Base-by-base conservation (phyloP, 2,329 filamentous ascomycete genomes). In the Pseudocercospora fijiensis region DNA sequence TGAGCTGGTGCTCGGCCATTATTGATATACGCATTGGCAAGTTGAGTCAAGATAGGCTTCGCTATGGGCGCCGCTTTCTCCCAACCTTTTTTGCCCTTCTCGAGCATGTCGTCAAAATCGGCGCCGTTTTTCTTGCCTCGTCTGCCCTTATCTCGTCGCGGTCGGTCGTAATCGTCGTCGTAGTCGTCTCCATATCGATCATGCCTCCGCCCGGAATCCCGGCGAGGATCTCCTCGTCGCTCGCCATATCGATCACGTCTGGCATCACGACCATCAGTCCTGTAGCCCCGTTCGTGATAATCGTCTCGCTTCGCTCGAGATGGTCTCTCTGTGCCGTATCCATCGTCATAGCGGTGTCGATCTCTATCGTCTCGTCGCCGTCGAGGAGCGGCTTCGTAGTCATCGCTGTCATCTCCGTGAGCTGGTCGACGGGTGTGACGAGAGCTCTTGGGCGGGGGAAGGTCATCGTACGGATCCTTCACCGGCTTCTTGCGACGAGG, bases 41-140 rank as follows among this genome's bases (percentile, higher is more conserved):
- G 51, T 37, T 72, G 70, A 13, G 58, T 57, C 37, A 73, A 57
- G 57, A 73, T 57, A 10, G 73, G 73, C 65, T 73, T 75, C 18
- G 73, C 73, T 18, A 75, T 65, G 4, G 73, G 73, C 61, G 67
- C 73, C 11, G 70, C 72, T 24, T 66, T 73, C 51, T 71, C 64
- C 72, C 72, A 75, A 20, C 65, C 65, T 67, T 74, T 73, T 66
- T 75, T 65, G 9, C 73, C 71, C 65, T 70, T 72, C 61, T 72
- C 61, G 47, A 74, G 55, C 59, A 73, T 65, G 13, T 67, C 62
- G 33, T 68, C 65, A 30, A 72, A 61, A 41, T 72, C 69, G 24
- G 62, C 37, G 33, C 57, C 58, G 18, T 66, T 68, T 57, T 68
- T 69, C 18, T 61, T 45, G 26, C 62, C 37, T 56, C 53, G 18